Base-by-base conservation (phyloP, 495 filamentous ascomycete genomes). In the Lasiosphaeria ovina region DNA sequence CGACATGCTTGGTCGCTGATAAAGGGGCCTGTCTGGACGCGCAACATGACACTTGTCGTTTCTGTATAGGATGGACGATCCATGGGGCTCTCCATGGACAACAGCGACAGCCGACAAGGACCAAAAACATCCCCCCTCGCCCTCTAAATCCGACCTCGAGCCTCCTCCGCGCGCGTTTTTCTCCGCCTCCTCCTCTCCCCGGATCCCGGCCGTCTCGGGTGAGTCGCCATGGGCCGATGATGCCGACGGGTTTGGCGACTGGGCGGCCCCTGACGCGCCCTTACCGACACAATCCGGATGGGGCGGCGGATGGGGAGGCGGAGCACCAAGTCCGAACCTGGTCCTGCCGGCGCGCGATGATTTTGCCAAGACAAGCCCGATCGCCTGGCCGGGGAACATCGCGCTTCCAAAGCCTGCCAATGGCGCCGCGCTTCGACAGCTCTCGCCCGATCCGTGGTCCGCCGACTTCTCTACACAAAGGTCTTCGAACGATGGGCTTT, bases 361-460 rank as follows among this genome's bases (percentile, higher is more conserved):
- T n/a, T 69, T 68, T 0, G 65, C 62, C 34, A 72, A 67, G 40
- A 54, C 62, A n/a, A 74, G 67, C 38, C 74, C 75, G 4, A 71
- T 78, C 33, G 71, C 76, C 8, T 76, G 73, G 69, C 75, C 77
- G 3, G 73, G 68, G 1, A 78, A 63, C 59, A 66, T 78, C 60
- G 66, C 77, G 42, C 64, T 67, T 38, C 40, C 71, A 1, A 68
- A 69, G 38, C 61, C 62, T 1, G 24, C 62, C 7, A 66, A 57
- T 35, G 61, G 64, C 31, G 74, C 72, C 11, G 40, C 68, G n/a
- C 57, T 74, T 17, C 79, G 77, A 63, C 74, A 78, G 24, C 74
- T 72, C n/a, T 82, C 80, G 4, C 78, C 78, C n/a, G 80, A 83
- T 68, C 80, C 80, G 3, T 83, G 80, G 80, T 70, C 74, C 3